These are phyloP conservation scores for Staphylotrichum longicolle DNA, from an alignment of 495 filamentous ascomycete genomes.

Conservation along the genomic window DNA sequence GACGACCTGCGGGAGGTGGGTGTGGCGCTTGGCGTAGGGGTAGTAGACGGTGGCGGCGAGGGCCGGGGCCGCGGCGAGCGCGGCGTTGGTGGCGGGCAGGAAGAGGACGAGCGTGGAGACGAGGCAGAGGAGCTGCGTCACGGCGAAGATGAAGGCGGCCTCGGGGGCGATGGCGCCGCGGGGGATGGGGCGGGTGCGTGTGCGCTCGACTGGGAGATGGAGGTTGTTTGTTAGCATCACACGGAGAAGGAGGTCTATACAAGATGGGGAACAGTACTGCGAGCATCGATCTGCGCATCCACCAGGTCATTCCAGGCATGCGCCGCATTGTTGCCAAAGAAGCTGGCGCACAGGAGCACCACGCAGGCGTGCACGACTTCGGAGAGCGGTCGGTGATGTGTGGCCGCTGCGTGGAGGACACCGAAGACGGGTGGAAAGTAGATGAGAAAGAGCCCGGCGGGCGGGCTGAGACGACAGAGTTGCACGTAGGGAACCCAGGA, in stretches of 20 bases:
- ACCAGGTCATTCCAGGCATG: conserved; percentile 47
- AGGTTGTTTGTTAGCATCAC: too few species aligned
- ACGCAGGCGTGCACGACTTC: conserved; percentile 19
- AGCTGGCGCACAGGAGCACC: conserved; percentile 37
- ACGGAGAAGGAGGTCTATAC: too few species aligned
- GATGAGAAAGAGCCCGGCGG: conserved; percentile 37
- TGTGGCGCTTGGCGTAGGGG: conserved; percentile 45
- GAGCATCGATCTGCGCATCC: conserved; percentile 41
- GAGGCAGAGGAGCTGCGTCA: conserved; percentile 29
- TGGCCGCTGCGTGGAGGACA: conserved; percentile 34
- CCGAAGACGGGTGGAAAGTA: conserved; percentile 44
- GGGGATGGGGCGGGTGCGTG: conserved; percentile 39
- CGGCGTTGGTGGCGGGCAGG: neutral
- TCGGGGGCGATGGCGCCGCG: conserved; percentile 38
- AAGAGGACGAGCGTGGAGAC: conserved; percentile 23
- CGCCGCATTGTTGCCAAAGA: conserved; percentile 44
- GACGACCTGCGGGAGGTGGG: conserved; percentile 41
- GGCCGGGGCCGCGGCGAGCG: conserved; percentile 29
- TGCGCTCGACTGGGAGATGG: conserved; percentile 30
- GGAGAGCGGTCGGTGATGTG: conserved; percentile 24
- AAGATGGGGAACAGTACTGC: neutral
- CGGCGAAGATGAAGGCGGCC: conserved; percentile 38
- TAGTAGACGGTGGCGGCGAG: conserved; percentile 39
- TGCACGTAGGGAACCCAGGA: conserved; percentile 18
- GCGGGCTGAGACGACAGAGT: conserved; percentile 38